Conservation (phyloP, 2,329 filamentous ascomycete species). For the Colletotrichum chlorophyti region DNA sequence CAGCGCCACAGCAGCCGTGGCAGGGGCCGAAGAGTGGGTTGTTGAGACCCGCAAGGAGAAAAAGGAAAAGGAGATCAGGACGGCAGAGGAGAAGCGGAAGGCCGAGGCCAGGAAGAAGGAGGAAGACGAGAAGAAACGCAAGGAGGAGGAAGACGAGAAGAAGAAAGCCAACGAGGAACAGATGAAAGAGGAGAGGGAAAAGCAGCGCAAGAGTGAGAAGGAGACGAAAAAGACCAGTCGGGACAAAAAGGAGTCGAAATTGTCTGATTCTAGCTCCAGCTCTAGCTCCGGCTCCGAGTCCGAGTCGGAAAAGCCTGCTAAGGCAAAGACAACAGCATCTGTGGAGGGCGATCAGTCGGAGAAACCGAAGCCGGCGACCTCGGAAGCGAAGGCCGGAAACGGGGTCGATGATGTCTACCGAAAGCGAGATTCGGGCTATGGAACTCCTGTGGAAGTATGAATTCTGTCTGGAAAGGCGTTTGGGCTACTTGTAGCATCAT, state of each 20-base stretch:
- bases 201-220: slow-evolving; percentile 24
- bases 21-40: slow-evolving; percentile 55
- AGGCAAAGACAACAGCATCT: neutral
- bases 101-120: slow-evolving; percentile 44
- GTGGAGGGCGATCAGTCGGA: slow-evolving; percentile 4
- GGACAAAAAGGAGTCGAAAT: slow-evolving; percentile 26
- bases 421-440: slow-evolving; percentile 31
- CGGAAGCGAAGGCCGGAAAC: slow-evolving; percentile 35
- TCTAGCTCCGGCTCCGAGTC: slow-evolving; percentile 1
- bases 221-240: slow-evolving; percentile 32
- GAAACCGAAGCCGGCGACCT: slow-evolving; percentile 7
- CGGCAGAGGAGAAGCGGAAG: slow-evolving; percentile 48
- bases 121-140: slow-evolving; percentile 39
- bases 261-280: neutral
- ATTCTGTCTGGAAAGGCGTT: no score
- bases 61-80: slow-evolving; percentile 51
- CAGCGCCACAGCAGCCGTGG: slow-evolving; percentile 55
- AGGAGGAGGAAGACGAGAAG: slow-evolving; percentile 37
- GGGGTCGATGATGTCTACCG: slow-evolving; percentile 36
- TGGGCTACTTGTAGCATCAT: no score
- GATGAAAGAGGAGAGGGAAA: slow-evolving; percentile 32
- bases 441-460: slow-evolving; percentile 26
- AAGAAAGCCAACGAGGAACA: slow-evolving; percentile 34
- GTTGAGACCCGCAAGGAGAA: slow-evolving; percentile 55
- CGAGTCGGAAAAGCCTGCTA: neutral